These are phyloP conservation scores for Microbotryomycetes sp. DNA, from an alignment of 1,284 basidiomycete genomes.

Conservation along the genomic window DNA sequence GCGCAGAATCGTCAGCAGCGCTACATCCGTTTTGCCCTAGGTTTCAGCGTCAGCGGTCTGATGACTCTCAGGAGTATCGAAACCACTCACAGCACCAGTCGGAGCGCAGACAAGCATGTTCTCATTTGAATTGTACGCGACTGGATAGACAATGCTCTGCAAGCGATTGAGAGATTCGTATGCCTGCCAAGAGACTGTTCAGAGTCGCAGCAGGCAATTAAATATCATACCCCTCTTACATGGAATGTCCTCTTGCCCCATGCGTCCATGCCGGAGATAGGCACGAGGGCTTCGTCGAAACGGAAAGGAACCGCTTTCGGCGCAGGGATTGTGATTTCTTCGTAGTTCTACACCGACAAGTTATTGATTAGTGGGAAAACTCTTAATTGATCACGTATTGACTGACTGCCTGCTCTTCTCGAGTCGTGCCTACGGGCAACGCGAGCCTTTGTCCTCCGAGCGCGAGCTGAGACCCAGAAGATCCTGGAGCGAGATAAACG, in stretches of 20 bases:
- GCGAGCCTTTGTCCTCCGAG: slow-evolving; percentile 66
- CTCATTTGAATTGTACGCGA: slow-evolving; percentile 89
- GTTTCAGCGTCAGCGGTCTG: neutral
- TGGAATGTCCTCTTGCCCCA: slow-evolving; percentile 82
- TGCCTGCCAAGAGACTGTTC: slow-evolving; percentile 59
- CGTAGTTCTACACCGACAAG: slow-evolving; percentile 41
- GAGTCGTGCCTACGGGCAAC: slow-evolving; percentile 74
- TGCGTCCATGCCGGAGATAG: slow-evolving; percentile 65
- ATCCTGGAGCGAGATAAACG: slow-evolving; percentile 66
- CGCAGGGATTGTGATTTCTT: slow-evolving; percentile 84
- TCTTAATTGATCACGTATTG: no score
- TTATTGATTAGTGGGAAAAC: no score
- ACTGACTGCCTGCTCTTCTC: slow-evolving; percentile 58
- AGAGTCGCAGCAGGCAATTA: neutral
- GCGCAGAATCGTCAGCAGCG: slow-evolving; percentile 86
- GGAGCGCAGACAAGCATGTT: slow-evolving; percentile 95
- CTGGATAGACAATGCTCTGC: slow-evolving; percentile 89
- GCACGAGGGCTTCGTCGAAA: slow-evolving; percentile 60
- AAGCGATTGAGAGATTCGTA: slow-evolving; percentile 86
- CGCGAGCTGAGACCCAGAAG: slow-evolving; percentile 62
- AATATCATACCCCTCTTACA: slow-evolving; percentile 45
- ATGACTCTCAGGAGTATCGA: neutral
- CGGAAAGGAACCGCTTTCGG: slow-evolving; percentile 70
- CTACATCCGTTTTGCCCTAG: slow-evolving; percentile 98
- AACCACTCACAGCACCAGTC: slow-evolving; percentile 73